Evolutionary conservation across 768 basidiomycete genomes (phyloP), one percentile per base, ranked within the genome.

Genomic region (Serendipita vermifera): DNA sequence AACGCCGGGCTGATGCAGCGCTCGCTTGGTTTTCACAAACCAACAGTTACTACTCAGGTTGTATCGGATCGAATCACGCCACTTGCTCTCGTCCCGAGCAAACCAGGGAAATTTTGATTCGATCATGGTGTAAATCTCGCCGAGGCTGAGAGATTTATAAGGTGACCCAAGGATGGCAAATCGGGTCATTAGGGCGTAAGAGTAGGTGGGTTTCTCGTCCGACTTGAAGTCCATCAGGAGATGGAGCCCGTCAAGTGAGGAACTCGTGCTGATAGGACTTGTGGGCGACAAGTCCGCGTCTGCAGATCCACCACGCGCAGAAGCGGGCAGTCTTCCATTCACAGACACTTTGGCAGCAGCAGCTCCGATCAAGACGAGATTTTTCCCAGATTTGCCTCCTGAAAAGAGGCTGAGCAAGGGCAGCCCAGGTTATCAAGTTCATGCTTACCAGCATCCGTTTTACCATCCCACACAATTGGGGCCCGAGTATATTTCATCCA

Each of bases 11-110:
- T 51, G 46, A 51, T 51, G 46, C 5, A 51, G 22, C 27, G 46
- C 46, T 51, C 46, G 20, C 46, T 51, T 51, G 15, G 22, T 51
- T 26, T 51, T 51, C 9, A 51, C 27, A 29, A 51, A 51, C 46
- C 46, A 51, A 26, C 31, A 26, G 46, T 51, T 51, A 29, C 46
- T 51, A 31, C 46, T 51, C 15, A 51, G 46, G 27, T 51, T 51
- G 22, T 51, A 51, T 51, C 46, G 46, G 5, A 51, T 51, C 11
- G 46, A 51, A 29, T 51, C 46, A 1, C 46, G 17, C 46, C 46
- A 51, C 29, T 51, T 51, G 17, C 17, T 41, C 7, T 51, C 46
- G 9, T 51, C 46, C 22, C 31, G 24, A n/a, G 46, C 27, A 29
- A 22, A 51, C 46, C 46, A 51, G n/a, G 46, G 46, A 29, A 22